Percentiles rank a stretch among this genome's conserved stretches.
Conservation (phyloP, 2,329 filamentous ascomycete species). For the Sarocladium oryzae region DNA sequence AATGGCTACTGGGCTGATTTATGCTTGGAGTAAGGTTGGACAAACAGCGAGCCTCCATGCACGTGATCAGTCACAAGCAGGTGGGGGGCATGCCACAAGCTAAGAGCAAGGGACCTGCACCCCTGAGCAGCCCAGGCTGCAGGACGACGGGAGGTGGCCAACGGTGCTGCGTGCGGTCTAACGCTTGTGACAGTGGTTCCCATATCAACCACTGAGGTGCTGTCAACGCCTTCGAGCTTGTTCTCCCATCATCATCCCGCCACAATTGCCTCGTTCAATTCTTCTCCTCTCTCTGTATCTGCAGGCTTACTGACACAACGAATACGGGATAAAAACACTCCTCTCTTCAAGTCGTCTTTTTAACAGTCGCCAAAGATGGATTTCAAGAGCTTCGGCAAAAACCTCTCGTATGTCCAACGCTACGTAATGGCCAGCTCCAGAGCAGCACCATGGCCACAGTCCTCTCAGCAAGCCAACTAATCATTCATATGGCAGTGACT, state of each 20-base stretch:
- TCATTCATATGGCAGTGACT: conserved; percentile 32
- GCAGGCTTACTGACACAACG: not conserved
- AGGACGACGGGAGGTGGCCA: not conserved
- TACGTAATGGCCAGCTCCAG: conserved; percentile 9
- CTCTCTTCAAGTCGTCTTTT: not conserved
- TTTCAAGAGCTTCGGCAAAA: conserved; percentile 48
- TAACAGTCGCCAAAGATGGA: conserved; percentile 11
- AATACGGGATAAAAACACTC: not conserved
- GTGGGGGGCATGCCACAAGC: not conserved
- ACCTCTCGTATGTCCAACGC: conserved; percentile 40
- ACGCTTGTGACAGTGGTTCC: conserved; percentile 7
- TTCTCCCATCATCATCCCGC: conserved; percentile 6
- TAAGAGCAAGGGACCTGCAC: conserved; percentile 7
- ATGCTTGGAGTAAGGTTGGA: too few species aligned
- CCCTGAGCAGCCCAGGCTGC: conserved; percentile 7
- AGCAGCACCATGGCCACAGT: conserved; percentile 11
- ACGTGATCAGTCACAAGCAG: conserved; percentile 13
- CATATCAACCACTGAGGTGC: conserved; percentile 4
- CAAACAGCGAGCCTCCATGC: conserved; percentile 27
- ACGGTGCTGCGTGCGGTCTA: conserved; percentile 1
- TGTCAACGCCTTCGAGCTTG: conserved; percentile 3
- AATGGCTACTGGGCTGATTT: too few species aligned
- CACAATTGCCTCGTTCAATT: not conserved
- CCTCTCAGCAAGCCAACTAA: conserved; percentile 4
- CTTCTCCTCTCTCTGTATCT: not conserved